phyloP scores from a whole-genome alignment of 306 rosid species.

The Vigna nakashimae region DNA sequence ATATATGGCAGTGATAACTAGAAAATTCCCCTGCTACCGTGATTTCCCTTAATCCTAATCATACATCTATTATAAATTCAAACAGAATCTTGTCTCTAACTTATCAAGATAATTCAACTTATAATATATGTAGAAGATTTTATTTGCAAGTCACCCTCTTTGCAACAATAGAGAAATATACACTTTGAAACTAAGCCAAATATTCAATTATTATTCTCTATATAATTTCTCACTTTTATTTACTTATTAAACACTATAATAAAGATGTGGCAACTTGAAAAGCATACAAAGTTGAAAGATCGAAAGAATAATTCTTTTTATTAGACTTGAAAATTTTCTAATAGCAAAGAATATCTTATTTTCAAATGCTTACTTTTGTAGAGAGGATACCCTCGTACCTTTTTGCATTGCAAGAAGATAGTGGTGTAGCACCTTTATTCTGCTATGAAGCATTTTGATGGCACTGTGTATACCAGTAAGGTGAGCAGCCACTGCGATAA shows the following conservation, averaged over 20 bases:
- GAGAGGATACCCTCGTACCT: slow-evolving; percentile 54
- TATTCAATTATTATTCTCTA: neutral
- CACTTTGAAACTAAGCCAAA: neutral
- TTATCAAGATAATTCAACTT: neutral
- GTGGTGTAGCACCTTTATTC: slow-evolving; percentile 88
- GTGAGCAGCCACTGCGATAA: slow-evolving; percentile 91
- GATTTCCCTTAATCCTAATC: neutral
- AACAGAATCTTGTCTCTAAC: slow-evolving; percentile 18
- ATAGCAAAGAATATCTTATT: too few species aligned
- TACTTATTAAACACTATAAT: slow-evolving; percentile 1
- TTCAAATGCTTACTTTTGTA: slow-evolving; percentile 6
- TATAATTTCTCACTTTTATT: slow-evolving; percentile 19
- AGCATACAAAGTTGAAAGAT: neutral
- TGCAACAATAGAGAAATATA: slow-evolving; percentile 6
- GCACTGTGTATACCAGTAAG: slow-evolving; percentile 96
- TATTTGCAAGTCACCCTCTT: neutral
- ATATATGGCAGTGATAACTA: neutral
- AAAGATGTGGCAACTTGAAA: slow-evolving; percentile 18
- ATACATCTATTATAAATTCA: neutral
- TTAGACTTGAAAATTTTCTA: neutral
- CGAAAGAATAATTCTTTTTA: slow-evolving; percentile 5
- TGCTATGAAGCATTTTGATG: slow-evolving; percentile 96
- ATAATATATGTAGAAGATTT: neutral
- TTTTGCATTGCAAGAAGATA: slow-evolving; percentile 92
- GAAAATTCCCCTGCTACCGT: neutral